Percentiles rank a stretch among this genome's conserved stretches.
phyloP scores from a whole-genome alignment of 1,284 basidiomycete genomes.

The Amylostereum areolatum region DNA sequence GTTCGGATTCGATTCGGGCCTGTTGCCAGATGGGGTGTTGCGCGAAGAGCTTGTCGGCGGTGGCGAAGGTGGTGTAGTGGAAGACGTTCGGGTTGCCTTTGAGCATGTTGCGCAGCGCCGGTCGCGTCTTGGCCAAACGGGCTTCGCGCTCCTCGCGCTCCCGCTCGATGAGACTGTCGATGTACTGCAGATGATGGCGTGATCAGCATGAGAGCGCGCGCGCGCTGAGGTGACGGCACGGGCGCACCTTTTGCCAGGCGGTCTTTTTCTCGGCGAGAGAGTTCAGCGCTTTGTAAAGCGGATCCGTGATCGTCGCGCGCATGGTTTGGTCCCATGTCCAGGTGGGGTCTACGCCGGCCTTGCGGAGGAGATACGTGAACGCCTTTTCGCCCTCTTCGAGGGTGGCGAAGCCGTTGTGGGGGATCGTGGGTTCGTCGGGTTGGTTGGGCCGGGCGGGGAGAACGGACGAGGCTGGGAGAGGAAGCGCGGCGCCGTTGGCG shows the following conservation, averaged over 20 bases:
- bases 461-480: slow-evolving; percentile 50
- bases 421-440: slow-evolving; percentile 80
- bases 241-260: slow-evolving; percentile 81
- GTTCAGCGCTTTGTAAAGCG: slow-evolving; percentile 91
- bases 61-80: slow-evolving; percentile 83
- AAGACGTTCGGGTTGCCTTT: slow-evolving; percentile 81
- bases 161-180: slow-evolving; percentile 53
- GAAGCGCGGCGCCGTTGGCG: slow-evolving; percentile 46
- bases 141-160: slow-evolving; percentile 79
- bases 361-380: slow-evolving; percentile 84
- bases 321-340: slow-evolving; percentile 99
- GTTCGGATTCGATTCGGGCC: slow-evolving; percentile 76
- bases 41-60: slow-evolving; percentile 77
- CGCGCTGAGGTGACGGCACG: background rate
- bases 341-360: slow-evolving; percentile 82
- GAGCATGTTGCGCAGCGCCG: slow-evolving; percentile 78
- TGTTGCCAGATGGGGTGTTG: slow-evolving; percentile 87
- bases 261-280: slow-evolving; percentile 93
- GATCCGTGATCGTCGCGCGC: slow-evolving; percentile 96
- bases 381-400: slow-evolving; percentile 90
- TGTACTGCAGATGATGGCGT: slow-evolving; percentile 47
- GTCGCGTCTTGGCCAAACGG: slow-evolving; percentile 75
- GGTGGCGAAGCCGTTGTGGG: slow-evolving; percentile 82
- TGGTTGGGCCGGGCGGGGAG: slow-evolving; percentile 72
- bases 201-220: background rate